phyloP scores from a whole-genome alignment of 78 protist species.

The Tieghemostelium lacteum region DNA sequence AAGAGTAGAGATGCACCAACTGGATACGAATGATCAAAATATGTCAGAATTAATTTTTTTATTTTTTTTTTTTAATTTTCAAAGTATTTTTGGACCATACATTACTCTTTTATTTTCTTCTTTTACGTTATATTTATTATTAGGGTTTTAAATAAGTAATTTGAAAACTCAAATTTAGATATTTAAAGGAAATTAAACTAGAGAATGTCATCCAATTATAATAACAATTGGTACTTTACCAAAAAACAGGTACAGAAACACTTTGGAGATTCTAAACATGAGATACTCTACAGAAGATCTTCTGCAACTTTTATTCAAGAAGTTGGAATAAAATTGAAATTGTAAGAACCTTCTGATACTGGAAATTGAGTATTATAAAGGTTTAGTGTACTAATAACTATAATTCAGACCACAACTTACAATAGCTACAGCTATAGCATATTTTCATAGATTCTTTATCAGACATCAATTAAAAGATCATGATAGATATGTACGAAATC shows the following conservation, averaged over 20 bases:
- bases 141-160: background rate
- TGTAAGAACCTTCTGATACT: slow-evolving; percentile 2
- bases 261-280: slow-evolving; percentile 57
- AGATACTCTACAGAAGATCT: slow-evolving; percentile 52
- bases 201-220: background rate
- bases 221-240: slow-evolving; percentile 49
- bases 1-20: no score
- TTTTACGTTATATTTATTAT: background rate
- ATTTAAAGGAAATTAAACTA: no score
- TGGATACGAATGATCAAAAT: no score
- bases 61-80: background rate
- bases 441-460: slow-evolving; percentile 88
- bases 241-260: slow-evolving; percentile 59
- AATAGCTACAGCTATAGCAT: slow-evolving; percentile 90
- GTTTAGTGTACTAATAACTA: background rate
- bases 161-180: background rate
- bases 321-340: slow-evolving; percentile 55
- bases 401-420: slow-evolving; percentile 83
- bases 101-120: background rate
- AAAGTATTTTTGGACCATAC: background rate
- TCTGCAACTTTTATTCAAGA: slow-evolving; percentile 72
- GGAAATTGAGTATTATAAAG: background rate
- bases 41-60: no score
- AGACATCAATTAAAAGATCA: slow-evolving; percentile 73
- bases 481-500: slow-evolving; percentile 75